phyloP scores from a whole-genome alignment of 2,329 filamentous ascomycete genomes.

The Ophiosphaerella korrae region DNA sequence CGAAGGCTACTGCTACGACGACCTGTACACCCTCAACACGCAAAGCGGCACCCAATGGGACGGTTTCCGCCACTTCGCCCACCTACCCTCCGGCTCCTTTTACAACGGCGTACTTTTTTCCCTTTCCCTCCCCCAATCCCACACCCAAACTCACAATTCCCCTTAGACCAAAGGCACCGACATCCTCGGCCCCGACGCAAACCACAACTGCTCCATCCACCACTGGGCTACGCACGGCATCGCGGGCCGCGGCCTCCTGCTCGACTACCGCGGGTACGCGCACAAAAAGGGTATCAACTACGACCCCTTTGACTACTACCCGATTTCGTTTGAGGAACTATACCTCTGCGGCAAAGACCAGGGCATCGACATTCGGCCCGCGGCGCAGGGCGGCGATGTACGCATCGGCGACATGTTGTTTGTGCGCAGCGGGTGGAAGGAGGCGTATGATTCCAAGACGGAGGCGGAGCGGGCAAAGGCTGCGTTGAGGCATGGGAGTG shows the following conservation, averaged over 20 bases:
- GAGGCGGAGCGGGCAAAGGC: slow-evolving; percentile 41
- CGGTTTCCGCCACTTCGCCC: slow-evolving; percentile 53
- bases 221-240: slow-evolving; percentile 54
- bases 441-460: slow-evolving; percentile 58
- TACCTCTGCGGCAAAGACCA: slow-evolving; percentile 64
- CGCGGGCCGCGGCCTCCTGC: slow-evolving; percentile 51
- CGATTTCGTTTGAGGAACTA: slow-evolving; percentile 55
- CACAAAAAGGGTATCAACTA: slow-evolving; percentile 50
- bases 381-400: slow-evolving; percentile 60
- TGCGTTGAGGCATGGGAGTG: slow-evolving; percentile 52
- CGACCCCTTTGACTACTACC: slow-evolving; percentile 49
- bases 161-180: slow-evolving; percentile 47
- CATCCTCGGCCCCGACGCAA: slow-evolving; percentile 46
- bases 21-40: slow-evolving; percentile 51
- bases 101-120: slow-evolving; percentile 44
- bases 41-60: slow-evolving; percentile 55
- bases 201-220: slow-evolving; percentile 53
- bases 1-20: slow-evolving; percentile 49
- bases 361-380: slow-evolving; percentile 64
- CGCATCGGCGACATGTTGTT: slow-evolving; percentile 69
- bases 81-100: slow-evolving; percentile 46
- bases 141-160: no score
- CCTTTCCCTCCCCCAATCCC: no score
- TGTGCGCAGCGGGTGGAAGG: slow-evolving; percentile 66
- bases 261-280: slow-evolving; percentile 52